These are phyloP conservation scores for Aethionema arabicum DNA, from an alignment of 345 rosid genomes.

Conservation along the genomic window DNA sequence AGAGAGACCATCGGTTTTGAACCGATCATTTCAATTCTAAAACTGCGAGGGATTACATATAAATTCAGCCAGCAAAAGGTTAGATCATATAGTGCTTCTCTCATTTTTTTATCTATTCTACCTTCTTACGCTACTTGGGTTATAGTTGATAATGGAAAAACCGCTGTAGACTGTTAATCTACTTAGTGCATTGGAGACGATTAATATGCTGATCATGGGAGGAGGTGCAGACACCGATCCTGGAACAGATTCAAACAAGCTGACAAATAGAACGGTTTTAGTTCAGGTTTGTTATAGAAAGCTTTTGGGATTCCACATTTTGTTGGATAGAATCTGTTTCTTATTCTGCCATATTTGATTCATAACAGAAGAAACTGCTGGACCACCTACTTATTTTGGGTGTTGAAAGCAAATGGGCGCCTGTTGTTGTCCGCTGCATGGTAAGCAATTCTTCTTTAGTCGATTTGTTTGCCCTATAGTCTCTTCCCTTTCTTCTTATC, in stretches of 20 bases:
- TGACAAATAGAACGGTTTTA: constrained; percentile 75
- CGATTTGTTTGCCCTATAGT: constrained; percentile 7
- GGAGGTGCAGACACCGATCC: constrained; percentile 70
- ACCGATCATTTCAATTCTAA: constrained; percentile 67
- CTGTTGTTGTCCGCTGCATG: constrained; percentile 78
- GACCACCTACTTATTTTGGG: constrained; percentile 87
- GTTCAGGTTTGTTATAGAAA: constrained; percentile 66
- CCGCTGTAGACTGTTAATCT: constrained; percentile 97
- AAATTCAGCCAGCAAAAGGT: constrained; percentile 98
- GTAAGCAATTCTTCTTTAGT: constrained; percentile 45
- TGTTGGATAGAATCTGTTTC: not conserved
- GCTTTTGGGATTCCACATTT: constrained; percentile 7
- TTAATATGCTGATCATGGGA: constrained; percentile 76
- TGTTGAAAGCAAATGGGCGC: constrained; percentile 96
- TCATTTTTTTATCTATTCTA: constrained; percentile 9
- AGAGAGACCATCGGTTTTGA: constrained; percentile 97
- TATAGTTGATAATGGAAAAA: constrained; percentile 43
- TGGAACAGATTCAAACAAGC: constrained; percentile 72
- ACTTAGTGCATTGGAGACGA: constrained; percentile 80
- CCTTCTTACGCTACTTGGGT: constrained; percentile 40
- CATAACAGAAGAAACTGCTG: constrained; percentile 66
- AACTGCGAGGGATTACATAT: constrained; percentile 71
- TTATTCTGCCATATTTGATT: constrained; percentile 33
- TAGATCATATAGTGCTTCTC: constrained; percentile 45
- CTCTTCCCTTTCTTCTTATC: constrained; percentile 16